phyloP scores from a whole-genome alignment of 768 basidiomycete species.

The Pisolithus marmoratus region DNA sequence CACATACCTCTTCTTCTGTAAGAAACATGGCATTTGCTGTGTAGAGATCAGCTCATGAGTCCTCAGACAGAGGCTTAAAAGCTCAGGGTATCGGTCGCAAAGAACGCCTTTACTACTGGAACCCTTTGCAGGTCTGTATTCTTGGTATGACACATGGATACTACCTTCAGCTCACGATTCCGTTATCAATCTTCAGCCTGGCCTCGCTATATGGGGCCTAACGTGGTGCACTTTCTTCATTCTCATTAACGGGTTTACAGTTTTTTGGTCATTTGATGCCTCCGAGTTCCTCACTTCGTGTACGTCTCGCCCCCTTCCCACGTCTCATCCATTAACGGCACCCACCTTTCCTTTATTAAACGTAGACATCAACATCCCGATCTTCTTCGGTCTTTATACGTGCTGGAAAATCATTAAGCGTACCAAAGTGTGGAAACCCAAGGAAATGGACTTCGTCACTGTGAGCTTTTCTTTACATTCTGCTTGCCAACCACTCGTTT shows the following conservation, averaged over 20 bases:
- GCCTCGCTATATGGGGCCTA: conserved; percentile 63
- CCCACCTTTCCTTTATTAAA: background rate
- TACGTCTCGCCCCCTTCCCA: conserved; percentile 16
- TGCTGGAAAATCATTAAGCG: conserved; percentile 16
- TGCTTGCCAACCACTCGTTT: background rate
- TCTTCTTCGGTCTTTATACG: conserved; percentile 15
- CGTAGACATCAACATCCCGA: conserved; percentile 30
- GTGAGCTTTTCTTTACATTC: conserved; percentile 28
- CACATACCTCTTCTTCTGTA: conserved; percentile 69
- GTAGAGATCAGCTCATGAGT: background rate
- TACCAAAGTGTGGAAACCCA: conserved; percentile 41
- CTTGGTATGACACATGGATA: background rate
- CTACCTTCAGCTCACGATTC: background rate
- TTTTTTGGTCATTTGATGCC: conserved; percentile 59
- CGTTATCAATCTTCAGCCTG: conserved; percentile 32
- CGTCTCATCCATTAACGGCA: background rate
- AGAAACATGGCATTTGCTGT: conserved; percentile 17
- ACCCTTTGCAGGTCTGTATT: conserved; percentile 36
- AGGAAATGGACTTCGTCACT: conserved; percentile 69
- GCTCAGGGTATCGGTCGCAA: conserved; percentile 63
- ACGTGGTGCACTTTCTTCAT: conserved; percentile 58
- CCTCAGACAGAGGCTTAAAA: conserved; percentile 57
- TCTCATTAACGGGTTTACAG: conserved; percentile 48
- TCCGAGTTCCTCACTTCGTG: conserved; percentile 46
- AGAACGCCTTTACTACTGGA: conserved; percentile 52